phyloP scores from a whole-genome alignment of 2,329 filamentous ascomycete species.

The Fusarium pininemorale region DNA sequence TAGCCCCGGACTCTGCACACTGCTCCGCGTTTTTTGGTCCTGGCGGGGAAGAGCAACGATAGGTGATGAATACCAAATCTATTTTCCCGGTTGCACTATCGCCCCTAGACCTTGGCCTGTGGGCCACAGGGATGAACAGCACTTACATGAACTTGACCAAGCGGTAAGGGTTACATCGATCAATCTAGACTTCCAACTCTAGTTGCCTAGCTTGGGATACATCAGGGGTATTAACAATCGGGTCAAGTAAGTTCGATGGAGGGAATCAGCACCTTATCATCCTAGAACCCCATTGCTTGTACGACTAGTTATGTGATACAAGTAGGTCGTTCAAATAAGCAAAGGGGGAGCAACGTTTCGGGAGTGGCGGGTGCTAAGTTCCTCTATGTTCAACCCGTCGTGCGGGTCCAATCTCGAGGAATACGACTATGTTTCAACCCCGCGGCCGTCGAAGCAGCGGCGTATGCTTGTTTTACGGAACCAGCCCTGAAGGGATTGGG shows the following conservation, averaged over 20 bases:
- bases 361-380: neutral
- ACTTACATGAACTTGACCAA: neutral
- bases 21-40: constrained; percentile 38
- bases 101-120: constrained; percentile 14
- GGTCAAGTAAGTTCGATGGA: neutral
- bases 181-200: constrained; percentile 1
- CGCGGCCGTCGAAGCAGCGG: neutral
- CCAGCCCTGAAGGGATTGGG: neutral
- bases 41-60: constrained; percentile 7
- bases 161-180: neutral
- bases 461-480: neutral
- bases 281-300: neutral
- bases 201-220: neutral
- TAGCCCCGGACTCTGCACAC: constrained; percentile 9
- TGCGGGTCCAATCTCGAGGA: constrained; percentile 1
- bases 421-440: neutral
- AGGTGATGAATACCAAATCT: constrained; percentile 34
- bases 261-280: neutral
- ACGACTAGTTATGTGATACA: neutral
- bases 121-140: constrained; percentile 19
- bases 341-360: neutral
- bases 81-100: constrained; percentile 43
- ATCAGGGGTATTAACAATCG: neutral
- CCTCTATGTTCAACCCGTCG: neutral
- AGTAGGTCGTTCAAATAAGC: constrained; percentile 2